Base-by-base conservation (phyloP, 805 yeast genomes). In the Grigorovia yakushimaensis region DNA sequence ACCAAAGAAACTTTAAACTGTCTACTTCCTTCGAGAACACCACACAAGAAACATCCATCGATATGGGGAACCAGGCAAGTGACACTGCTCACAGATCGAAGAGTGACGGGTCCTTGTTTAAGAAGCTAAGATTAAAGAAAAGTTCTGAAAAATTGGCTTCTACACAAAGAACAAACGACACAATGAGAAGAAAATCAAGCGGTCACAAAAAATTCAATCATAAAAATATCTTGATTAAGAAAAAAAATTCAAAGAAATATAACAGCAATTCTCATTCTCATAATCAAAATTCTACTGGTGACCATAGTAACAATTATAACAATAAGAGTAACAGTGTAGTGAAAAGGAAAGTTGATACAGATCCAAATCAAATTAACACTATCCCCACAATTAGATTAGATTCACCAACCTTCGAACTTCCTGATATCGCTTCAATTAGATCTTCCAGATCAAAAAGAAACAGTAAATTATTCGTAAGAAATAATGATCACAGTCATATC, bases 361-460 rank as follows among this genome's bases (percentile, higher is more conserved):
- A 22, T 22, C 27, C 30, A 5, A 17, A 22, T 20, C 37, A 37
- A 19, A 30, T 33, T 4, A 20, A 20, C 8, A 33, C 19, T 42
- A 10, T 27, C 3, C 41, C 43, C 15, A 42, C 30, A 15, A 41
- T 39, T 23, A 41, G 18, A 17, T 40, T 27, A 35, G 46, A 48
- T 13, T 11, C 37, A 4, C 38, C 44, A 36, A 48, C 49, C 9
- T 48, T 55, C 7, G 59, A 57, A 9, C 37, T 59, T 23, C 62
- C 65, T 6, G 65, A 60, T 21, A 57, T 57, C 21, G 55, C 50
- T 3, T 59, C 62, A 2, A 47, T 60, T 7, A 55, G 52, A 42
- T 54, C 56, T 38, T 46, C 48, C 5, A 45, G 47, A 42, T 33
- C 37, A 11, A 33, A 33, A 15, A 33, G 37, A 33, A 51, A 53